Percentiles rank a stretch among this genome's conserved stretches.
Conservation (phyloP, 1,284 basidiomycete genomes). For the Rhodotorula sp. region DNA sequence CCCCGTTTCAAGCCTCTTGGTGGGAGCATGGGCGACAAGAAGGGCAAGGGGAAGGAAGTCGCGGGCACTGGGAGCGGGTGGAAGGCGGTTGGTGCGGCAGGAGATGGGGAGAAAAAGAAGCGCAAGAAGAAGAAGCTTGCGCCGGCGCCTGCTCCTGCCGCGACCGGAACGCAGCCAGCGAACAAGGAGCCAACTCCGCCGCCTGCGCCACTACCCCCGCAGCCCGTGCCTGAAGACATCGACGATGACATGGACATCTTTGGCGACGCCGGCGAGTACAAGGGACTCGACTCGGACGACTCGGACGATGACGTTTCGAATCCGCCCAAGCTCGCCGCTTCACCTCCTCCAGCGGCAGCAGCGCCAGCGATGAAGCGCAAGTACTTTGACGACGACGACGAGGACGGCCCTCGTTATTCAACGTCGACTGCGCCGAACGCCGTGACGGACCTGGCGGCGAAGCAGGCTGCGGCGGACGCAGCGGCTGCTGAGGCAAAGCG, state of each 20-base stretch:
- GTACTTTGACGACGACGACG: slow-evolving; percentile 37
- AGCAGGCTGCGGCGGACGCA: slow-evolving; percentile 8
- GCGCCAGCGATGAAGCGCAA: slow-evolving; percentile 10
- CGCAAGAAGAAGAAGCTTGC: slow-evolving; percentile 43
- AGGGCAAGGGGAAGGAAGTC: slow-evolving; percentile 27
- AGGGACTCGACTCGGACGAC: slow-evolving; percentile 26
- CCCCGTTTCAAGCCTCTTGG: slow-evolving; percentile 45
- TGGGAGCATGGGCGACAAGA: slow-evolving; percentile 8
- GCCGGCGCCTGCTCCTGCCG: not conserved
- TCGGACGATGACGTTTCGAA: slow-evolving; percentile 13
- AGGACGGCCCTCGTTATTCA: not conserved
- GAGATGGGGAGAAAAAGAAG: slow-evolving; percentile 40
- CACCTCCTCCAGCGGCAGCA: not conserved
- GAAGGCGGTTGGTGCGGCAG: slow-evolving; percentile 19
- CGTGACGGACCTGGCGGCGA: slow-evolving; percentile 26
- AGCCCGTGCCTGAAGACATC: not conserved
- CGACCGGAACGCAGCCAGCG: too few species aligned
- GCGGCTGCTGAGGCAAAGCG: not conserved
- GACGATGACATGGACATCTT: slow-evolving; percentile 38
- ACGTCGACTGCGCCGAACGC: slow-evolving; percentile 25
- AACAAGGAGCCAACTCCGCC: not conserved
- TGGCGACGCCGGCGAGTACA: slow-evolving; percentile 37
- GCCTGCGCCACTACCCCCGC: slow-evolving; percentile 22
- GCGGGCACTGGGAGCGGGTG: slow-evolving; percentile 18
- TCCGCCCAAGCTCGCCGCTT: not conserved